These are phyloP conservation scores for Helianthus tuberosus DNA, from an alignment of 129 eudicot genomes.

Conservation along the genomic window DNA sequence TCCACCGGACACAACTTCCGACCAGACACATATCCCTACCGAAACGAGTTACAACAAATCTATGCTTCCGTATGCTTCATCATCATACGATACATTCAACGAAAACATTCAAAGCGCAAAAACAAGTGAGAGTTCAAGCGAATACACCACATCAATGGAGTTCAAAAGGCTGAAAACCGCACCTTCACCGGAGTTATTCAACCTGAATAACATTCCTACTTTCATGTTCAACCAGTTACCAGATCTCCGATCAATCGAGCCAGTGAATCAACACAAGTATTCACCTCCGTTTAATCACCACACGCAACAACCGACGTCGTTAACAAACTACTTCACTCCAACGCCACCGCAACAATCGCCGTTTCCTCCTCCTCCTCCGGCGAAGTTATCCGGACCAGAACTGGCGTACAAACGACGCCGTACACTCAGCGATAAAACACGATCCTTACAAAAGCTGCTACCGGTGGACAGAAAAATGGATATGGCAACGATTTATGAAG, in stretches of 20 bases:
- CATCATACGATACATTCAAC: conserved; percentile 3
- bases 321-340: conserved; percentile 20
- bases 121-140: not conserved
- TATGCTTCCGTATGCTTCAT: conserved; percentile 23
- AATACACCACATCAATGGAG: conserved; percentile 14
- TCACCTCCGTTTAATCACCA: conserved; percentile 14
- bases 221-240: conserved; percentile 34
- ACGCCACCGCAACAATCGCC: not conserved
- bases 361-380: conserved; percentile 15
- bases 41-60: conserved; percentile 16
- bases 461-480: conserved; percentile 64
- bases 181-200: conserved; percentile 9
- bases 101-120: not conserved
- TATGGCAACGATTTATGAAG: conserved; percentile 56
- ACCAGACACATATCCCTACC: not conserved
- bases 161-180: conserved; percentile 32
- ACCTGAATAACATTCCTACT: conserved; percentile 15
- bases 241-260: conserved; percentile 32
- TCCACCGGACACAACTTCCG: conserved; percentile 21
- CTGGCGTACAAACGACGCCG: conserved; percentile 27
- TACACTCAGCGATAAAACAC: conserved; percentile 51
- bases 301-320: conserved; percentile 23
- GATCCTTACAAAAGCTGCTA: conserved; percentile 49
- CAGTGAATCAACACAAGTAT: not conserved
- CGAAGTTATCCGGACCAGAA: not conserved